Percentiles rank a stretch among this genome's conserved stretches.
Conservation (phyloP, 2,329 filamentous ascomycete genomes). For the Neoarthrinium moseri region DNA sequence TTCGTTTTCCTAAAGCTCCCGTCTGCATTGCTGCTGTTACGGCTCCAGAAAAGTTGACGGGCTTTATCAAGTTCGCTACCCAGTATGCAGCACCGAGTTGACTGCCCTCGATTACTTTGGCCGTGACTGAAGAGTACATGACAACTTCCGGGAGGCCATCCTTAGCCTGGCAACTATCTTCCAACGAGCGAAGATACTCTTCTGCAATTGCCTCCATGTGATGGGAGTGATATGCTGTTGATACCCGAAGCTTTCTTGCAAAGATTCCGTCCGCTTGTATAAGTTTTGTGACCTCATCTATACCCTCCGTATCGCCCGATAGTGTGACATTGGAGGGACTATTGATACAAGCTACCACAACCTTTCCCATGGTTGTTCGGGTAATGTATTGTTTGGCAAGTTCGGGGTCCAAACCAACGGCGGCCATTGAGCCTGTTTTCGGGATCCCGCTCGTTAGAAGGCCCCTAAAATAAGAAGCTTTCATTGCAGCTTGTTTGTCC, state of each 20-base stretch:
- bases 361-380: background rate
- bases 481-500: conserved; percentile 15
- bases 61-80: conserved; percentile 7
- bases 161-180: background rate
- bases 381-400: too few species aligned
- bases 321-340: conserved; percentile 32
- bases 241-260: conserved; percentile 21
- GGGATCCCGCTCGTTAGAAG: too few species aligned
- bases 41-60: background rate
- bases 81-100: conserved; percentile 11
- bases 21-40: too few species aligned
- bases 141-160: background rate
- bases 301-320: conserved; percentile 25
- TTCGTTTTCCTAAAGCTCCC: too few species aligned
- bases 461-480: conserved; percentile 21
- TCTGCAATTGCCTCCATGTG: conserved; percentile 23
- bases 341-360: conserved; percentile 20
- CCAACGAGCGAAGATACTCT: conserved; percentile 17
- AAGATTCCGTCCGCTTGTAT: conserved; percentile 25
- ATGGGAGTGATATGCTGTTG: conserved; percentile 28
- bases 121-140: conserved; percentile 17
- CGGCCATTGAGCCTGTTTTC: too few species aligned
- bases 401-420: too few species aligned
- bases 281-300: conserved; percentile 21
- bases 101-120: background rate